Base-by-base conservation (phyloP, 352 stramenopile species). In the Elongisporangium prolatum region DNA sequence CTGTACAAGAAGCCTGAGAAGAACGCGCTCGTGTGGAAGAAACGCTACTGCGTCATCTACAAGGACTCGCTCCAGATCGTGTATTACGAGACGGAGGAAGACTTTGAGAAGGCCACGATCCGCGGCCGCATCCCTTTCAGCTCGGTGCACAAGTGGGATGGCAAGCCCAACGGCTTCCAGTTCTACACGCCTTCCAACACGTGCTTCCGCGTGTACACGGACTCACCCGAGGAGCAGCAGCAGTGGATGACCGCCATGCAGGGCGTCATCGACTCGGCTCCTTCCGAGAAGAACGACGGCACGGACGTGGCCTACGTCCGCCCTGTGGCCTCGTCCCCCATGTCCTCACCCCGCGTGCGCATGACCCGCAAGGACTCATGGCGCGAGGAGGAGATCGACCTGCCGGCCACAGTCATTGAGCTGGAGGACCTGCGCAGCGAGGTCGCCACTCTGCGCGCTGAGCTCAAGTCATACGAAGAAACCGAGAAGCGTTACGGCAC, bases 21-120 rank as follows among this genome's bases (percentile, higher is more conserved):
- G 61, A 89, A 89, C 61, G 87, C 84, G 63, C 69, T 93, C 60
- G 75, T 93, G 7, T 93, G 84, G 84, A 93, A 93, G 75, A 91
- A 91, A 51, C 84, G 84, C 62, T 93, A 88, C 75, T 93, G 84
- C 64, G 84, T 93, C 22, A 77, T 93, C 47, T 86, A 91, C 68
- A 59, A 71, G 34, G 64, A 63, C 61, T 69, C 80, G 61, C 69
- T 91, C 47, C 78, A 89, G 67, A 93, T 93, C 65, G 78, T 90
- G 16, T 91, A 93, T 72, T 93, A 84, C 60, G 72, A 89, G 57
- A 83, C 54, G 49, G 61, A 87, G 22, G 80, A 84, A 44, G 84
- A 88, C 60, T 90, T 87, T 62, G 80, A 86, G 59, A 80, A 84
- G 63, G 73, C 74, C 63, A 63, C 74, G 16, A 86, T 93, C 65